phyloP scores from a whole-genome alignment of 1,139 yeast species.

The Scheffersomyces segobiensis region DNA sequence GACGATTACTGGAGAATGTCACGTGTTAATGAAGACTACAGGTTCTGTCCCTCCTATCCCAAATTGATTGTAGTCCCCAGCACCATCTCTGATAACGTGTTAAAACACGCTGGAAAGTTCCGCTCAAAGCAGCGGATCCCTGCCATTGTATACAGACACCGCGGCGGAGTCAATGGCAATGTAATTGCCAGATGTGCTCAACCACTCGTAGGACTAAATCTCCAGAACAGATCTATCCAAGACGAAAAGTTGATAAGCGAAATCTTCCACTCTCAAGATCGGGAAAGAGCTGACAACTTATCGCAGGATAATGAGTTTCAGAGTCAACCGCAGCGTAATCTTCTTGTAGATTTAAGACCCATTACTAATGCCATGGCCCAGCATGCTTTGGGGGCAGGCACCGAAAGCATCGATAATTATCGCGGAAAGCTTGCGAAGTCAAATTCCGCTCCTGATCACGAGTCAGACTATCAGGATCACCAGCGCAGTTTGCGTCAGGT shows the following conservation, averaged over 20 bases:
- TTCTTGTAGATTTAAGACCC: constrained; percentile 90
- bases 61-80: constrained; percentile 64
- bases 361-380: constrained; percentile 95
- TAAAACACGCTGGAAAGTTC: constrained; percentile 80
- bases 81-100: constrained; percentile 74
- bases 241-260: constrained; percentile 83
- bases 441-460: background rate
- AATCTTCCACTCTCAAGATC: constrained; percentile 55
- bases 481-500: constrained; percentile 21
- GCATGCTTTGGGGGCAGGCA: constrained; percentile 95
- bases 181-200: constrained; percentile 89
- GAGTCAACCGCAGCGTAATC: constrained; percentile 55
- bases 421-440: constrained; percentile 28
- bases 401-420: constrained; percentile 89
- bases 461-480: background rate
- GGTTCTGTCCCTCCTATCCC: constrained; percentile 80
- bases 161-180: constrained; percentile 58
- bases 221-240: constrained; percentile 82
- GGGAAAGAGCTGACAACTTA: constrained; percentile 24
- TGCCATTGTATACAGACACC: constrained; percentile 73
- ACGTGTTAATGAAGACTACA: constrained; percentile 60
- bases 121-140: constrained; percentile 88
- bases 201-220: constrained; percentile 85
- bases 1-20: constrained; percentile 68
- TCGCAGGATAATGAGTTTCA: constrained; percentile 22